Conservation (phyloP, 2,329 filamentous ascomycete genomes). For the Aureobasidium sp. region DNA sequence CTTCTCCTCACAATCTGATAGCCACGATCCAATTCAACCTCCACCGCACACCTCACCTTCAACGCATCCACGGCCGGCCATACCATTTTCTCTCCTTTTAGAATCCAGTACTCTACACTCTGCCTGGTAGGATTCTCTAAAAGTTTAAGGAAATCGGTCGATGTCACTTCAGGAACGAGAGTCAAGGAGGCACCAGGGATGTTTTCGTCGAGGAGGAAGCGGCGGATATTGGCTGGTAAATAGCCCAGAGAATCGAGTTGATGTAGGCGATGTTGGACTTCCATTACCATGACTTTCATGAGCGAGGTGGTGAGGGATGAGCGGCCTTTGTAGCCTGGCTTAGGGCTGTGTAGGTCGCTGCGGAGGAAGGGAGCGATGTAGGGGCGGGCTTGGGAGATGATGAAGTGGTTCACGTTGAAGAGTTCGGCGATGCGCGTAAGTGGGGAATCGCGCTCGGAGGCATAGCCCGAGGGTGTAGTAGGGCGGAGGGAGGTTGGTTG, state of each 20-base stretch:
- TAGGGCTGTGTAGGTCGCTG: constrained; percentile 69
- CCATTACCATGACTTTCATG: constrained; percentile 55
- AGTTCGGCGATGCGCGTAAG: constrained; percentile 69
- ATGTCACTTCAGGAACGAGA: constrained; percentile 70
- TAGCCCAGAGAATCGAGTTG: constrained; percentile 73
- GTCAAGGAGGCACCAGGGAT: constrained; percentile 55
- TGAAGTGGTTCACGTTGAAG: constrained; percentile 93
- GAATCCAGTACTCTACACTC: constrained; percentile 76
- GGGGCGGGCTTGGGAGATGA: constrained; percentile 84
- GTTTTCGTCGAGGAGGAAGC: constrained; percentile 73
- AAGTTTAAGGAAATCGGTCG: constrained; percentile 66
- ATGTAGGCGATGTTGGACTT: constrained; percentile 71
- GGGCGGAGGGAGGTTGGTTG: constrained; percentile 58
- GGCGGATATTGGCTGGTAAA: constrained; percentile 61
- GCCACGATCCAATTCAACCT: constrained; percentile 78
- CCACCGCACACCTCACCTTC: constrained; percentile 73
- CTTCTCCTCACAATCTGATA: constrained; percentile 69
- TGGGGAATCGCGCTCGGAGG: constrained; percentile 59
- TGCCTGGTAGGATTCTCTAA: constrained; percentile 75
- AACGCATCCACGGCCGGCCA: constrained; percentile 85
- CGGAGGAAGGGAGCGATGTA: constrained; percentile 82
- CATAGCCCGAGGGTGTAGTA: constrained; percentile 56
- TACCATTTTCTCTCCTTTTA: constrained; percentile 75
- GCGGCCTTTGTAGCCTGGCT: constrained; percentile 53
- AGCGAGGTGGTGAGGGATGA: constrained; percentile 44